Evolutionary conservation across 768 basidiomycete genomes (phyloP), one percentile per base, ranked within the genome.

Genomic region (Phanerochaete carnosa): DNA sequence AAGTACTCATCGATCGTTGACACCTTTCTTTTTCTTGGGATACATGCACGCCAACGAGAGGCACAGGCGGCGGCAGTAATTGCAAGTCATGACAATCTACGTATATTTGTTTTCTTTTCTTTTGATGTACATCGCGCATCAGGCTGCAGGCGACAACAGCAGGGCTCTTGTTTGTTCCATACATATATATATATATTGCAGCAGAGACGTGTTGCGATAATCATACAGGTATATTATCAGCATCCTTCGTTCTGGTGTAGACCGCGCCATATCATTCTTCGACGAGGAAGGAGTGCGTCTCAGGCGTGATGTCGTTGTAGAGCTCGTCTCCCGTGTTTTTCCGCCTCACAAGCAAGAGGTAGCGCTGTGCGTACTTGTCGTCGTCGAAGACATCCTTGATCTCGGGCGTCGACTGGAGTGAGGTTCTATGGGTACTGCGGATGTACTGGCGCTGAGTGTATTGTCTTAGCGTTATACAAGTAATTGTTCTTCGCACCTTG

Each of bases 141-240:
- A 19, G 39, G 19, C 19, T 7, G 39, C 39, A 43, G 8, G 39
- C 11, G 39, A 19, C 39, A 19, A 19, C 39, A 43, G 39, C 39
- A 43, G 39, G 39, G 39, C 39, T 43, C 39, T 9, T 19, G 39
- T 43, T 43, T 19, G 39, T 9, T 51, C 33, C 22, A 22, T 22
- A 52, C 29, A 32, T 52, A 43, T 52, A 52, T n/a, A n/a, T n/a
- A n/a, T 52, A 51, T 51, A 52, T 33, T 52, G 51, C 33, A 52
- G 51, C 51, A 33, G 19, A 32, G n/a, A 16, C 26, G 23, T 32
- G 51, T 32, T n/a, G 23, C 23, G 51, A 33, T 52, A 52, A 52
- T 52, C 32, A 33, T 52, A 33, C 51, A 52, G 32, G 30, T 32
- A 32, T 22, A 52, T 52, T 29, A 50, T 50, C 26, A 28, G 28